phyloP scores from a whole-genome alignment of 2,329 filamentous ascomycete species.

The Cytospora mali region DNA sequence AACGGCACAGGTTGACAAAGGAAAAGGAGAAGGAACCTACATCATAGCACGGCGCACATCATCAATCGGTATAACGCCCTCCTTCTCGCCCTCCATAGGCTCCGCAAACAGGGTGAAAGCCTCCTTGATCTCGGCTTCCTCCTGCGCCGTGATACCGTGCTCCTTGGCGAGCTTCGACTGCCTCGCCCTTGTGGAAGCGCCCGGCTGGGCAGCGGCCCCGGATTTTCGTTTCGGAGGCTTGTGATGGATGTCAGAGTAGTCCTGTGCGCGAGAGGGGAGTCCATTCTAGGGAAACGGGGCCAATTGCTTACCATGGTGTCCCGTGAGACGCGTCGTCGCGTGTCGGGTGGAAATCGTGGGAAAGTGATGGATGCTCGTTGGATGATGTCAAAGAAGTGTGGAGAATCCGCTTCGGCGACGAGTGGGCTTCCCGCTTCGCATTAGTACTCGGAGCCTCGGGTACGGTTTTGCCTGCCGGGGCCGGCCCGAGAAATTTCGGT shows the following conservation, averaged over 20 bases:
- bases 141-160: constrained; percentile 78
- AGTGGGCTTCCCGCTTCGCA: too few species aligned
- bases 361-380: constrained; percentile 1
- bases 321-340: constrained; percentile 19
- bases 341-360: not conserved
- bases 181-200: constrained; percentile 48
- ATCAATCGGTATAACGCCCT: constrained; percentile 67
- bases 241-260: constrained; percentile 14
- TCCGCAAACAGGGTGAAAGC: constrained; percentile 83
- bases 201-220: constrained; percentile 34
- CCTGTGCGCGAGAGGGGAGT: too few species aligned
- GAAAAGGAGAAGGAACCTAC: constrained; percentile 51
- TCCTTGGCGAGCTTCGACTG: constrained; percentile 91
- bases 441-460: too few species aligned
- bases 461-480: not conserved
- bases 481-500: not conserved
- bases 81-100: constrained; percentile 70
- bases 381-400: constrained; percentile 29
- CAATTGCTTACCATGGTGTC: constrained; percentile 23
- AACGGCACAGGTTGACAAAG: not conserved
- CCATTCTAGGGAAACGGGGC: not conserved
- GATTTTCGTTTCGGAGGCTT: constrained; percentile 60
- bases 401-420: not conserved
- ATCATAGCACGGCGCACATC: constrained; percentile 74
- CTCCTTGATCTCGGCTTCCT: constrained; percentile 89